These are phyloP conservation scores for Acer yangbiense DNA, from an alignment of 345 rosid species.

Conservation along the genomic window DNA sequence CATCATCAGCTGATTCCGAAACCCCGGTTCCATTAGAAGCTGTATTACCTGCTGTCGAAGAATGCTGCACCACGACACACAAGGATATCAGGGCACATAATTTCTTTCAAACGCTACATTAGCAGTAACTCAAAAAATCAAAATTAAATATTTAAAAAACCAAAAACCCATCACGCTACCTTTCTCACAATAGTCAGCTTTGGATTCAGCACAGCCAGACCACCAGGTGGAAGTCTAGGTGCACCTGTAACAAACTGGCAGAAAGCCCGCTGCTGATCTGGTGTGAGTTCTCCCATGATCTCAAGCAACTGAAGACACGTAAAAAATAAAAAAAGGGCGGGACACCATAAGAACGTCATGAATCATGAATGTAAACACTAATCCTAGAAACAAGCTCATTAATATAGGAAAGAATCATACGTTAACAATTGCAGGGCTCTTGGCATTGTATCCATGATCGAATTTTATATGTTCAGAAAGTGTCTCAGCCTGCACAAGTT, in stretches of 20 bases:
- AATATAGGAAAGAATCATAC: conserved; percentile 41
- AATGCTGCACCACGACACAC: conserved; percentile 58
- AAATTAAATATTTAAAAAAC: background rate
- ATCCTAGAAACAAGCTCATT: background rate
- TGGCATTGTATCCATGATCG: conserved; percentile 97
- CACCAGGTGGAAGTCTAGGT: conserved; percentile 99
- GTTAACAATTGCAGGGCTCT: conserved; percentile 84
- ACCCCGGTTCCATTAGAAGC: conserved; percentile 72
- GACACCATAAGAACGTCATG: background rate
- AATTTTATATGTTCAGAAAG: conserved; percentile 95
- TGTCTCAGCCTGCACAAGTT: conserved; percentile 66
- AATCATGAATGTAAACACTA: background rate
- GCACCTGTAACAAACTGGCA: conserved; percentile 99
- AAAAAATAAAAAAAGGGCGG: conserved; percentile 5
- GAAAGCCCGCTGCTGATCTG: conserved; percentile 96
- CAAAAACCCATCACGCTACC: conserved; percentile 42
- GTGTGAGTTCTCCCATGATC: conserved; percentile 96
- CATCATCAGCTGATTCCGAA: conserved; percentile 88
- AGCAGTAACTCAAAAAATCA: background rate
- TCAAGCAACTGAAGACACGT: conserved; percentile 67
- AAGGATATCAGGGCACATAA: background rate
- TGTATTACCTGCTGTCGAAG: conserved; percentile 61
- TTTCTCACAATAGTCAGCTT: conserved; percentile 96
- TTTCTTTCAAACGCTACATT: background rate
- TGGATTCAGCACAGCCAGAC: conserved; percentile 92